phyloP scores from a whole-genome alignment of 495 filamentous ascomycete genomes.

The Penicillium crystallinum region DNA sequence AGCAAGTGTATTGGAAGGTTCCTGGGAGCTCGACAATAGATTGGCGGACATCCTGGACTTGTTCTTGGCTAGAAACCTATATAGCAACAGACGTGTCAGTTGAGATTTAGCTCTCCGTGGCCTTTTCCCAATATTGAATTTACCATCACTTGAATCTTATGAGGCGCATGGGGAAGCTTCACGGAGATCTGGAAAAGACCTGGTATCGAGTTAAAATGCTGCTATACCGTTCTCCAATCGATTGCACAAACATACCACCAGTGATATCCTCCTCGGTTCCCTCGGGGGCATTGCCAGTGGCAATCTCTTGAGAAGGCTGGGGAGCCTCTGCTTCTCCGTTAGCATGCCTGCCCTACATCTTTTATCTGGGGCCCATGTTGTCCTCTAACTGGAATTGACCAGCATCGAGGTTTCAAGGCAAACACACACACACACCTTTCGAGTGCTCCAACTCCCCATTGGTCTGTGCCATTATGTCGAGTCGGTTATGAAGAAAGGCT shows the following conservation, averaged over 20 bases:
- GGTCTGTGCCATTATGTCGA: conserved; percentile 36
- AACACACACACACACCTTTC: conserved; percentile 34
- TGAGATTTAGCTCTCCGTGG: conserved; percentile 4
- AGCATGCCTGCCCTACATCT: conserved; percentile 11
- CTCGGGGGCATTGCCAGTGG: conserved; percentile 32
- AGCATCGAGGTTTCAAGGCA: conserved; percentile 7
- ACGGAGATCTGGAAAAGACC: conserved; percentile 77
- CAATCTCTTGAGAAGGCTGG: conserved; percentile 31
- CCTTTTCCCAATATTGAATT: conserved; percentile 17
- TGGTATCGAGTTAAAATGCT: conserved; percentile 22
- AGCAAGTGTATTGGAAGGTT: conserved; percentile 96
- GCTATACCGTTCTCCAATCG: background rate
- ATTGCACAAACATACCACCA: conserved; percentile 32
- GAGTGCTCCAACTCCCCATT: conserved; percentile 42
- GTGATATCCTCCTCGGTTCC: conserved; percentile 36
- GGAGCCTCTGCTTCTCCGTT: conserved; percentile 30
- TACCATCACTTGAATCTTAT: conserved; percentile 80
- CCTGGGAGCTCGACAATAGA: conserved; percentile 91
- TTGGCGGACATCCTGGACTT: conserved; percentile 95
- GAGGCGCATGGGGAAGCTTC: conserved; percentile 73
- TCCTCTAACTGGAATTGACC: conserved; percentile 9
- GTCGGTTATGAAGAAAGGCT: conserved; percentile 18
- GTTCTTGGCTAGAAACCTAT: conserved; percentile 91
- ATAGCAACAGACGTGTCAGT: conserved; percentile 12
- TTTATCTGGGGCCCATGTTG: conserved; percentile 1